phyloP scores from a whole-genome alignment of 495 filamentous ascomycete species.

The Penicillium alfredii region DNA sequence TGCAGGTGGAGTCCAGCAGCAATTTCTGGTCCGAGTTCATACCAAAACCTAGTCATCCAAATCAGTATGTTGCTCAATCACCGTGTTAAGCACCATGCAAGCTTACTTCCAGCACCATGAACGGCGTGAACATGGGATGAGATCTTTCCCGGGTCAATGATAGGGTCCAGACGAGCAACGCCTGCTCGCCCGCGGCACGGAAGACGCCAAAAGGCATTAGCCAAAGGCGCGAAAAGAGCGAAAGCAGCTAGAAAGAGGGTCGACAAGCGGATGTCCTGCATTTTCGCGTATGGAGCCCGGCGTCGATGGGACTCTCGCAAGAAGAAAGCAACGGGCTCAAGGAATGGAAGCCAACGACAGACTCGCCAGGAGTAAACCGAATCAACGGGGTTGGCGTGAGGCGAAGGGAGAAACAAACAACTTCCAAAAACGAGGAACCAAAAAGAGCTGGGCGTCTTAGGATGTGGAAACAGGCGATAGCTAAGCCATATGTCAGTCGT shows the following conservation, averaged over 20 bases:
- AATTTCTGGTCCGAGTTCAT: constrained; percentile 34
- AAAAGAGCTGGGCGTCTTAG: neutral
- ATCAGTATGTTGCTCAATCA: neutral
- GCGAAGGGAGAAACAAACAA: too few species aligned
- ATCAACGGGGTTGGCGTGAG: constrained; percentile 15
- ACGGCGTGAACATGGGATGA: constrained; percentile 47
- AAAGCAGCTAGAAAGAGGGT: constrained; percentile 24
- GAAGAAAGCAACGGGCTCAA: too few species aligned
- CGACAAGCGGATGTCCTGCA: constrained; percentile 20
- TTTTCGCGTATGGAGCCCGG: constrained; percentile 10
- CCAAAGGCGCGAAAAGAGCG: constrained; percentile 30
- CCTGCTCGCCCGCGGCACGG: constrained; percentile 65
- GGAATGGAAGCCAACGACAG: constrained; percentile 4
- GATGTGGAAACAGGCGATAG: constrained; percentile 3
- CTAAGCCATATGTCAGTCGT: constrained; percentile 17
- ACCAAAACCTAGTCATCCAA: constrained; percentile 38
- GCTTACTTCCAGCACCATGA: constrained; percentile 51
- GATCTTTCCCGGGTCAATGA: constrained; percentile 42
- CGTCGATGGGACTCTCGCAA: too few species aligned
- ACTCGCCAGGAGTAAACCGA: constrained; percentile 12
- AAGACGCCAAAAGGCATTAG: constrained; percentile 81
- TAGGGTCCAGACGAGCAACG: constrained; percentile 52
- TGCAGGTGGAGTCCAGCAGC: constrained; percentile 46
- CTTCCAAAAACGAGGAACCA: too few species aligned
- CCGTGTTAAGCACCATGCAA: constrained; percentile 1